phyloP scores from a whole-genome alignment of 257 asterid genomes.

The Plantago elongata region DNA sequence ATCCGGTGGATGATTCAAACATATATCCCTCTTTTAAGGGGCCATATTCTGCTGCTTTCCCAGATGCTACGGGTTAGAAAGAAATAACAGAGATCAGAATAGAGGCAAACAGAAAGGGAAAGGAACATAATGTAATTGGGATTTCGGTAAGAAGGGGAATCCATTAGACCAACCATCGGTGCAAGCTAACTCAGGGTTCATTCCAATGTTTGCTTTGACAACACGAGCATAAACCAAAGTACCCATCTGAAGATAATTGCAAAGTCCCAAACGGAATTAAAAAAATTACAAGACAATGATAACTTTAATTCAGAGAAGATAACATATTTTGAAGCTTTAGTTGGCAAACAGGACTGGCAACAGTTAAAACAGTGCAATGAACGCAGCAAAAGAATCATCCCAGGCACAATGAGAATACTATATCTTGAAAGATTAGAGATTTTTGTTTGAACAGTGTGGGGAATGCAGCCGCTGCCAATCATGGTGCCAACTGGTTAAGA shows the following conservation, averaged over 20 bases:
- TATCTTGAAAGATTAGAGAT: too few species aligned
- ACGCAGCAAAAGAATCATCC: too few species aligned
- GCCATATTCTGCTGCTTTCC: conserved; percentile 92
- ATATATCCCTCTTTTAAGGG: conserved; percentile 85
- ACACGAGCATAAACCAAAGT: conserved; percentile 81
- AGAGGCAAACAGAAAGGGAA: not conserved
- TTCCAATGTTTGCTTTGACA: conserved; percentile 79
- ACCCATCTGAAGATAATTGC: conserved; percentile 54
- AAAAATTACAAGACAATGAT: conserved; percentile 1
- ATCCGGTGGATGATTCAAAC: conserved; percentile 91
- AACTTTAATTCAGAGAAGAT: not conserved
- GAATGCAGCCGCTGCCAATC: too few species aligned
- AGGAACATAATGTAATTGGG: conserved; percentile 3
- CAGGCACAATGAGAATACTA: too few species aligned
- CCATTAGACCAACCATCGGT: conserved; percentile 67
- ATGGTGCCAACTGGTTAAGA: too few species aligned
- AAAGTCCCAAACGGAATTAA: conserved; percentile 18
- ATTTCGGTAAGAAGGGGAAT: conserved; percentile 6
- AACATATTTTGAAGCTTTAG: conserved; percentile 9
- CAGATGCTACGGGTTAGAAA: conserved; percentile 40
- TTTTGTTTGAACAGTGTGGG: too few species aligned
- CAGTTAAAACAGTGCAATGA: too few species aligned
- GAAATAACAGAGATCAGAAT: conserved; percentile 4
- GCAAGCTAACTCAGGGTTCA: conserved; percentile 97
- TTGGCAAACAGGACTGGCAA: not conserved